These are phyloP conservation scores for Populus trichocarpa DNA, from an alignment of 441 rosid genomes.

Conservation along the genomic window DNA sequence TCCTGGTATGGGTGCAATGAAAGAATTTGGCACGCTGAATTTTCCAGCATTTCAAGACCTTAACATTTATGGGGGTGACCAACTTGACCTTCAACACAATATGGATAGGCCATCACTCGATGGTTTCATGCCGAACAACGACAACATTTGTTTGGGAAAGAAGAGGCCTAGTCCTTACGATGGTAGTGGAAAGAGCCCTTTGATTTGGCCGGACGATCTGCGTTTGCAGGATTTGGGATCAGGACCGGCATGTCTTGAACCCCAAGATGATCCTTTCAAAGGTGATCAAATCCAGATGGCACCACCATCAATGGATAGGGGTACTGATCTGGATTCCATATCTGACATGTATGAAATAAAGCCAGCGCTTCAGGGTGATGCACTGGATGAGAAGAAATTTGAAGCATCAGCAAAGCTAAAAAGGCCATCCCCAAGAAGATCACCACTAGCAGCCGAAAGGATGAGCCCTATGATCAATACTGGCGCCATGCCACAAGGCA, in stretches of 20 bases:
- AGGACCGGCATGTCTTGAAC: slow-evolving; percentile 36
- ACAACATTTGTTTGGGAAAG: slow-evolving; percentile 50
- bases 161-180: slow-evolving; percentile 55
- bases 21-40: slow-evolving; percentile 45
- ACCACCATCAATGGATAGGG: slow-evolving; percentile 36
- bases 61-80: slow-evolving; percentile 71
- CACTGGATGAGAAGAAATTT: slow-evolving; percentile 37
- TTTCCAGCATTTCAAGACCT: slow-evolving; percentile 90
- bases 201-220: slow-evolving; percentile 81
- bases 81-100: slow-evolving; percentile 51
- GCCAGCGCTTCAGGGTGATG: slow-evolving; percentile 55
- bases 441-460: slow-evolving; percentile 40
- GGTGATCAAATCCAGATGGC: slow-evolving; percentile 52
- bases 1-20: slow-evolving; percentile 37
- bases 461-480: slow-evolving; percentile 56
- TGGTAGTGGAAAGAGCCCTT: slow-evolving; percentile 50
- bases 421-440: slow-evolving; percentile 71
- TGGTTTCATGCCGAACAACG: slow-evolving; percentile 39
- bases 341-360: slow-evolving; percentile 70
- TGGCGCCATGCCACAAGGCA: slow-evolving; percentile 50
- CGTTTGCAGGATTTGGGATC: slow-evolving; percentile 51
- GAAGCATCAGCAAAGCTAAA: slow-evolving; percentile 51
- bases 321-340: slow-evolving; percentile 51
- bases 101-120: slow-evolving; percentile 53
- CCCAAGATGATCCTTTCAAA: slow-evolving; percentile 43